These are phyloP conservation scores for Triglochin maritima DNA, from an alignment of 106 monocot genomes.

Conservation along the genomic window DNA sequence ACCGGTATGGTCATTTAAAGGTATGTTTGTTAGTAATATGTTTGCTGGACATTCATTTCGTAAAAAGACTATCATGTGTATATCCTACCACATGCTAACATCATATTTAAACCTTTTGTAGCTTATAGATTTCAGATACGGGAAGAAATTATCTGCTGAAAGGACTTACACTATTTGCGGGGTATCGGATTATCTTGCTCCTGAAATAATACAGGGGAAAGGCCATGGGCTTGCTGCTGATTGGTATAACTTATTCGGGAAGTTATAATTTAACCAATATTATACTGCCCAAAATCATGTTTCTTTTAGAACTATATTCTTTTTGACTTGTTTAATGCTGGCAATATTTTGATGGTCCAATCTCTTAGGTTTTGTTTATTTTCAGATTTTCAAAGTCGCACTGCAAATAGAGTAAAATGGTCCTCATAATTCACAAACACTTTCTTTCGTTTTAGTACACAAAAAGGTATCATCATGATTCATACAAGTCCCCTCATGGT, in stretches of 20 bases:
- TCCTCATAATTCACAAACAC: too few species aligned
- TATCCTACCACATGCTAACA: not conserved
- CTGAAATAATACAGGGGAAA: constrained; percentile 76
- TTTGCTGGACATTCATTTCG: not conserved
- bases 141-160: constrained; percentile 57
- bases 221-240: constrained; percentile 86
- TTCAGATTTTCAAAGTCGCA: too few species aligned
- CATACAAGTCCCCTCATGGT: too few species aligned
- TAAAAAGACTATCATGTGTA: not conserved
- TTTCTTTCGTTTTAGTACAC: too few species aligned
- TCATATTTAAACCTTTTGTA: constrained; percentile 15
- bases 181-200: constrained; percentile 73
- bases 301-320: too few species aligned
- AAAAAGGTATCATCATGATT: too few species aligned
- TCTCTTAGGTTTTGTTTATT: too few species aligned
- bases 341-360: too few species aligned
- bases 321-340: too few species aligned
- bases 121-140: constrained; percentile 88
- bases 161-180: constrained; percentile 91
- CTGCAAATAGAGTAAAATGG: too few species aligned
- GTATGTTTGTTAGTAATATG: constrained; percentile 11
- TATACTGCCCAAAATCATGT: too few species aligned
- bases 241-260: constrained; percentile 33
- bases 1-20: constrained; percentile 59
- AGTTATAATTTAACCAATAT: too few species aligned